Evolutionary conservation across 2,329 filamentous ascomycete species (phyloP).

Genomic region (Aspergillus pseudoterreus): DNA sequence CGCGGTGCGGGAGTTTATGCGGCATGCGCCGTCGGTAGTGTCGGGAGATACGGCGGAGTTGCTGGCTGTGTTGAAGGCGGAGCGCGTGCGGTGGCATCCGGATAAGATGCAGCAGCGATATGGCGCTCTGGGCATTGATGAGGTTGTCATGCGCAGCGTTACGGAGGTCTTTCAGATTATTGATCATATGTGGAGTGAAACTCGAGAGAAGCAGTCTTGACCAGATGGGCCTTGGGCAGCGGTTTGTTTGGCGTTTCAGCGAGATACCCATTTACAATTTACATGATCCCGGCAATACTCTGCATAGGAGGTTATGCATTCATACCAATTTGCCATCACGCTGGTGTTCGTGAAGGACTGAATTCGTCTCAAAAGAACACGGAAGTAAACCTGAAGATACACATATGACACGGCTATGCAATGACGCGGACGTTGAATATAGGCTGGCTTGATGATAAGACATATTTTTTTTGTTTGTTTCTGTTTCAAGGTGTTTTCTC

Average conservation of each 20-base stretch:
- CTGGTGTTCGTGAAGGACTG: conserved; percentile 8
- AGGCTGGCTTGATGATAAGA: not conserved
- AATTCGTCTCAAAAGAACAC: conserved; percentile 10
- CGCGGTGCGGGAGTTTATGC: conserved; percentile 67
- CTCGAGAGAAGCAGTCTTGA: conserved; percentile 32
- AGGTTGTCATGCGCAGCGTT: conserved; percentile 69
- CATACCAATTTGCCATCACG: not conserved
- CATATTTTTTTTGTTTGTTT: conserved; percentile 6
- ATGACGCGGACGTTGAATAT: conserved; percentile 14
- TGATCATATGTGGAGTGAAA: conserved; percentile 73
- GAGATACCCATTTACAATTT: not conserved
- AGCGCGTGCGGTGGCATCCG: conserved; percentile 92
- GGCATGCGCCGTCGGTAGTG: conserved; percentile 45
- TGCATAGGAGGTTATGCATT: not conserved
- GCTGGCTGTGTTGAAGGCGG: conserved; percentile 64
- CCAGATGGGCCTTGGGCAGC: not conserved
- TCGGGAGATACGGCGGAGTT: conserved; percentile 22
- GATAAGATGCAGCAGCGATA: conserved; percentile 95
- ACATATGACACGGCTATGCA: conserved; percentile 18
- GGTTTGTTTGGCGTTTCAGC: not conserved
- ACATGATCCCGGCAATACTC: not conserved
- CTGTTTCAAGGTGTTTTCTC: not conserved
- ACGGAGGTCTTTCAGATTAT: conserved; percentile 91
- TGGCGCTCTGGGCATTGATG: conserved; percentile 65
- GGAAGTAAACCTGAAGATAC: conserved; percentile 9